Evolutionary conservation across 495 filamentous ascomycete genomes (phyloP), one percentile per base, ranked within the genome.

Genomic region (Penicillium crystallinum): DNA sequence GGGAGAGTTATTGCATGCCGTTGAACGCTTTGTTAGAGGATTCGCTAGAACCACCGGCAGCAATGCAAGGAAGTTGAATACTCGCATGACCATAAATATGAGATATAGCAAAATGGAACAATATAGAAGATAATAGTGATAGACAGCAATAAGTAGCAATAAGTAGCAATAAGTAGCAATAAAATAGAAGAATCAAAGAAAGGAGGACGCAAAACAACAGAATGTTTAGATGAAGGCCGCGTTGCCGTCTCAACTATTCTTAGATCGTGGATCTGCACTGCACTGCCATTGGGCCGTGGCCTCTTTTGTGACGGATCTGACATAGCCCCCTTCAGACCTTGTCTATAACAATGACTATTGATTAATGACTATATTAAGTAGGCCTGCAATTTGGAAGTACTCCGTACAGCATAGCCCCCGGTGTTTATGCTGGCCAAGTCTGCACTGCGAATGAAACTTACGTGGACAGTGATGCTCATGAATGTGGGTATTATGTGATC

Each of bases 1-100:
- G 10, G 82, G 78, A 5, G 78, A 81, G 63, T 84, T 84, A 64
- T 86, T 86, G 76, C 82, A 86, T 33, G 73, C 74, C 34, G 68
- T 76, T 12, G 59, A 56, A 36, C 72, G 71, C 33, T 62, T 47
- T 1, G 38, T 40, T 9, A 31, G 41, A 14, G 64, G 54, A 47
- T 62, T 65, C 30, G 69, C 67, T 11, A 65, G 59, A 14, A 58
- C 59, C 17, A 64, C 55, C 19, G 69, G 62, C 25, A 74, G 54
- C 49, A 73, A 54, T 12, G 64, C 54, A 44, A 73, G 56, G 14
- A 70, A 21, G 17, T 52, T 46, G 14, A 68, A 49, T 25, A 57
- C 53, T 46, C 57, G 64, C 71, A 74, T 74, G n/a, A 36, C n/a
- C 60, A 45, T 38, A 34, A 38, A 15, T 25, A 38, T 22, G 15